Base-by-base conservation (phyloP, 2,329 filamentous ascomycete genomes). In the Alternaria solani region DNA sequence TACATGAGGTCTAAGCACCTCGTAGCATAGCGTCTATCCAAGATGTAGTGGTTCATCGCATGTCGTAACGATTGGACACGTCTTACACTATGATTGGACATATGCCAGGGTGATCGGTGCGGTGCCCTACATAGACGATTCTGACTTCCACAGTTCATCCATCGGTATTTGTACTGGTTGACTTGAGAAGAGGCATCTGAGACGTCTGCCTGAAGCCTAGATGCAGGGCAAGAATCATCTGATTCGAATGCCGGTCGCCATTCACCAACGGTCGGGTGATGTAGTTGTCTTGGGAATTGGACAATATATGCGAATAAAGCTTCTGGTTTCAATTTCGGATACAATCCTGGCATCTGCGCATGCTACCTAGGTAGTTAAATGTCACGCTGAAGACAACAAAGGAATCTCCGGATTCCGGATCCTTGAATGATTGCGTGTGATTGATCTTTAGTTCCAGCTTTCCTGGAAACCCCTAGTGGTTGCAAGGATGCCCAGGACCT, bases 1-100 rank as follows among this genome's bases (percentile, higher is more conserved):
- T 39, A 49, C n/a, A 59, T 38, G 43, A 42, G 16, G 32, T 55
- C 11, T 32, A 41, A 43, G 43, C 23, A 38, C 36, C 30, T 42
- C 42, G 36, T 23, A 23, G 26, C 16, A 26, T 56, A 41, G 34
- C 38, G 39, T 6, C 43, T 18, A 23, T 59, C 46, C 25, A 28
- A 59, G 8, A 47, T 44, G 41, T 46, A 36, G 32, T 49, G 26
- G 28, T 44, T 47, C 12, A 12, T 53, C 44, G 36, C 30, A 28
- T 55, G 36, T 39, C 38, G 51, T 47, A 41, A n/a, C 34, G 38
- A 42, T 36, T 34, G 26, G 39, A 36, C 38, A 18, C 36, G 51
- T 6, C 23, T 23, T 18, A 25, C 34, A 26, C 16, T 18, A 25
- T 41, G n/a, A 5, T 20, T 59, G 48, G 34, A n/a, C 8, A 5